phyloP scores from a whole-genome alignment of 192 early-diverging fungal genomes.

The Chytriomyces sp. region DNA sequence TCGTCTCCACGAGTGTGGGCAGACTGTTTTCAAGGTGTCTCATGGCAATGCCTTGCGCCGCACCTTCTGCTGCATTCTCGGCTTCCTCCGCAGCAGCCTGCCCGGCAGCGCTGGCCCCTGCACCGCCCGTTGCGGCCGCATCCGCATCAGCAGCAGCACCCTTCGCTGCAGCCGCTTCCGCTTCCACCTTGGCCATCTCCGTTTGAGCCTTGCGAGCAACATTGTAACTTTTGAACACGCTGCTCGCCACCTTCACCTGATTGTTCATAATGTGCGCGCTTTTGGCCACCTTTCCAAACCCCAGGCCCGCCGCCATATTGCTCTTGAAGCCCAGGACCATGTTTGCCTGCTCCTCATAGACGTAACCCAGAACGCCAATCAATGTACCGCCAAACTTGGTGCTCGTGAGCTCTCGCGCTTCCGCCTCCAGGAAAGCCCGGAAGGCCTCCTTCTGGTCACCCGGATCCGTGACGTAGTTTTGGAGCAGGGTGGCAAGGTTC shows the following conservation, averaged over 20 bases:
- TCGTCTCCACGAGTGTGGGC: slow-evolving; percentile 34
- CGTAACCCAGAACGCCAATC: slow-evolving; percentile 45
- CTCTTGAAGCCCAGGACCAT: slow-evolving; percentile 36
- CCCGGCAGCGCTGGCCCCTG: not conserved
- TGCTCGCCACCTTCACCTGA: slow-evolving; percentile 27
- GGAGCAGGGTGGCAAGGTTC: slow-evolving; percentile 33
- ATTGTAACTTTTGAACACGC: slow-evolving; percentile 33
- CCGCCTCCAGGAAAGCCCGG: slow-evolving; percentile 19
- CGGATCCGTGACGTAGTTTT: slow-evolving; percentile 36
- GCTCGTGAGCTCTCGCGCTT: slow-evolving; percentile 34
- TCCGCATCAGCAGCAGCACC: not conserved
- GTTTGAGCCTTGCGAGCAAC: slow-evolving; percentile 37
- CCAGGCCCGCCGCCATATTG: slow-evolving; percentile 33
- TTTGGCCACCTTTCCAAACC: slow-evolving; percentile 26
- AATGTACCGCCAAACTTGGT: slow-evolving; percentile 38
- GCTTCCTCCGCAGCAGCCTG: not conserved
- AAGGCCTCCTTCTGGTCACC: slow-evolving; percentile 28
- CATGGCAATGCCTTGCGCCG: slow-evolving; percentile 17
- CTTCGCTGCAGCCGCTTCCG: not conserved
- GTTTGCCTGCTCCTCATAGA: slow-evolving; percentile 37
- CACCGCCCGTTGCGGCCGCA: not conserved
- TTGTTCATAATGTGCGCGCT: slow-evolving; percentile 32
- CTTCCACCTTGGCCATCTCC: slow-evolving; percentile 24
- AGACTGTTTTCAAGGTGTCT: slow-evolving; percentile 30
- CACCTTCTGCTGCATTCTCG: not conserved